These are phyloP conservation scores for Raphanus sativus DNA, from an alignment of 345 rosid species.

Conservation along the genomic window DNA sequence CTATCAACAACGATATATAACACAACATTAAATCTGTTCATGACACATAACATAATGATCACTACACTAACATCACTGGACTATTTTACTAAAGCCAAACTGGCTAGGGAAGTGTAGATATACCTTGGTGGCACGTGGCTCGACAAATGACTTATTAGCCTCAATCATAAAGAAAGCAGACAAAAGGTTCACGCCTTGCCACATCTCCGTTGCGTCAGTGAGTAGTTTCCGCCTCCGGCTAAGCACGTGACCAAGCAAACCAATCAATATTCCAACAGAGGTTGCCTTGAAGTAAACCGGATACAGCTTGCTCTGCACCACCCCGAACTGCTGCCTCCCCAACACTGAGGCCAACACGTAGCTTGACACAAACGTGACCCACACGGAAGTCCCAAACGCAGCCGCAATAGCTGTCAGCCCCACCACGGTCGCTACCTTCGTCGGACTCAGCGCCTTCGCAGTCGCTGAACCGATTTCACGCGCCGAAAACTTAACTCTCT, in stretches of 20 bases:
- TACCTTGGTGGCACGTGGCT: slow-evolving; percentile 83
- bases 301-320: slow-evolving; percentile 80
- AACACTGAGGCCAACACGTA: slow-evolving; percentile 49
- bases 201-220: slow-evolving; percentile 42
- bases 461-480: background rate
- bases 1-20: slow-evolving; percentile 28
- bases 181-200: slow-evolving; percentile 59
- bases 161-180: slow-evolving; percentile 47
- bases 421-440: slow-evolving; percentile 36
- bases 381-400: slow-evolving; percentile 66
- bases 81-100: background rate
- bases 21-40: background rate
- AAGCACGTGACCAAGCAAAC: slow-evolving; percentile 57
- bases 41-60: background rate
- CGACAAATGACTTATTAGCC: slow-evolving; percentile 54
- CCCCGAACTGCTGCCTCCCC: slow-evolving; percentile 70
- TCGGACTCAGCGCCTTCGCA: background rate
- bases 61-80: background rate
- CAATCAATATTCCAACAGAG: slow-evolving; percentile 43
- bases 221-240: slow-evolving; percentile 33
- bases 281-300: slow-evolving; percentile 64
- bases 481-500: slow-evolving; percentile 13
- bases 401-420: slow-evolving; percentile 51
- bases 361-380: slow-evolving; percentile 81
- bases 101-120: background rate